Conservation (phyloP, 768 basidiomycete genomes). For the Coprinellus aureogranulatus region DNA sequence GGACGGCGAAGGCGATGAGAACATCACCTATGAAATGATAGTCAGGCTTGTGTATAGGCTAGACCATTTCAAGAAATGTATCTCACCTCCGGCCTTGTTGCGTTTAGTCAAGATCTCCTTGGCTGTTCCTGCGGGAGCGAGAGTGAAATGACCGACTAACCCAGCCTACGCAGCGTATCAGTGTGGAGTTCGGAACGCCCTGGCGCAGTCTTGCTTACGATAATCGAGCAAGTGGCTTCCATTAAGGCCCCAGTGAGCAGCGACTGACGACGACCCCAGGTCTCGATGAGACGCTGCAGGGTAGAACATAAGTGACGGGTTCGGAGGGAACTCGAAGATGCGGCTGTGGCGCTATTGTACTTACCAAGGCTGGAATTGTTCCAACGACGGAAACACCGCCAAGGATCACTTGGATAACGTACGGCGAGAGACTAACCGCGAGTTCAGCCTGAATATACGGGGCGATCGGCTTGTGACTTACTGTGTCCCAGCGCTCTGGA, state of each 20-base stretch:
- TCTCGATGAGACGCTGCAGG: constrained; percentile 61
- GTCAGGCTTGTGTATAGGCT: not conserved
- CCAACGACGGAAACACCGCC: constrained; percentile 72
- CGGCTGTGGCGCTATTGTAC: too few relatives aligned
- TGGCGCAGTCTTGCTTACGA: too few relatives aligned
- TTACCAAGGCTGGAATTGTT: constrained; percentile 64
- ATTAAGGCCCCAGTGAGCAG: constrained; percentile 62
- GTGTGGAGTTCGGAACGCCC: too few relatives aligned
- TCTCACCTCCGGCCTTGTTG: constrained; percentile 52
- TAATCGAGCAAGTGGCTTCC: constrained; percentile 60
- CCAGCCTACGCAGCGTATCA: too few relatives aligned
- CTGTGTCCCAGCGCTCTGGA: constrained; percentile 70
- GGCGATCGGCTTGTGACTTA: constrained; percentile 27
- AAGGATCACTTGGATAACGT: constrained; percentile 72
- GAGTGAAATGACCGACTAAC: constrained; percentile 65
- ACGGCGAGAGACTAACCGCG: constrained; percentile 51
- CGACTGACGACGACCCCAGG: constrained; percentile 69
- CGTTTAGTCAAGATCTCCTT: constrained; percentile 45
- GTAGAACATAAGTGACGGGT: not conserved
- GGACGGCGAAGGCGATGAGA: constrained; percentile 72
- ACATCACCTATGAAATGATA: constrained; percentile 43
- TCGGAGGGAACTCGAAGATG: too few relatives aligned
- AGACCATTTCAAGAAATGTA: not conserved
- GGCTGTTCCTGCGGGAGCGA: constrained; percentile 54
- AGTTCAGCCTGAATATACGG: not conserved